Base-by-base conservation (phyloP, 768 basidiomycete species). In the Boletus huronensis region DNA sequence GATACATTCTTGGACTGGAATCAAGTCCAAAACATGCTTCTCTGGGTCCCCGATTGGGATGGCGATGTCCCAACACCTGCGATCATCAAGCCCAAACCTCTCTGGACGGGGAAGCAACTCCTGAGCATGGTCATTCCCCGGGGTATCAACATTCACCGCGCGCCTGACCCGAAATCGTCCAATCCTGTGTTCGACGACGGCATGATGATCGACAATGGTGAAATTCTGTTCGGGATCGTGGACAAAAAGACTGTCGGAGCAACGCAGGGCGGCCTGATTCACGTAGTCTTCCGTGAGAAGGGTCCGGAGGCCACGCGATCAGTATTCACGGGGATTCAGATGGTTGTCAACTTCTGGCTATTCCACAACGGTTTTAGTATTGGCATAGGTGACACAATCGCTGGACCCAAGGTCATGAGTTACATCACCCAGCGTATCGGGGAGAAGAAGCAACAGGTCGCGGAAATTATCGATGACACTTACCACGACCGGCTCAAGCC, bases 241-340 rank as follows among this genome's bases (percentile, higher is more conserved):
- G 90, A 96, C 76, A 99, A 99, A 79, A 95, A 98, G 76, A 97
- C 94, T n/a, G 96, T 98, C 36, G 97, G 97, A 53, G 90, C 94
- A 2, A 85, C 92, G 0, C 89, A 92, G 56, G 95, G 95, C 41
- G 97, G 97, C 74, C 79, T 99, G 9, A 83, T 98, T 36, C 95
- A 99, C 64, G 88, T 98, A 63, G 92, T 94, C 21, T 98, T 98
- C 79, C 90, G 96, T 48, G 96, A 99, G 73, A 93, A 96, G 69
- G 97, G 97, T 0, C 93, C 93, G 2, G 93, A 96, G 64, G 87
- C 88, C 17, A 93, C 93, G 7, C 80, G 90, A 29, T 83, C 85
- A 57, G 84, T 98, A 38, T 98, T 98, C 75, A 93, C 90, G 9
- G 95, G 94, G 19, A 77, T 96, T 2, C 97, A 99, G 66, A 89